Evolutionary conservation across 164 flowering plant genomes (phyloP), one percentile per base, ranked within the genome.

Genomic region (Houttuynia cordata): DNA sequence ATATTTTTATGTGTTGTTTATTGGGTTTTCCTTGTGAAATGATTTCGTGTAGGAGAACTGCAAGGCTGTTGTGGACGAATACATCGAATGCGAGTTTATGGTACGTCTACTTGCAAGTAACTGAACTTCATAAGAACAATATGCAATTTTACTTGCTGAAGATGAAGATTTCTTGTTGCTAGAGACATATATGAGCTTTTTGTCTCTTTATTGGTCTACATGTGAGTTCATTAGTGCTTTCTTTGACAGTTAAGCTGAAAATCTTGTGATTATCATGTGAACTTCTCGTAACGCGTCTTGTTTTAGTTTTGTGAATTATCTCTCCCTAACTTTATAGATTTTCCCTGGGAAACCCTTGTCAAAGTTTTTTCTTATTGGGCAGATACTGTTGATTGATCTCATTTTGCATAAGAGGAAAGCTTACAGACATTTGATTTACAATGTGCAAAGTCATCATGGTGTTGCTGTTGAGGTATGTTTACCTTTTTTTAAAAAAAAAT

Each of bases 11-110:
- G 12, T 45, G 14, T 12, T 17, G 17, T 45, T 12, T 45, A 14
- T 12, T 45, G 14, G 49, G 49, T 45, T 14, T 45, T 17, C 17
- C 17, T 7, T 45, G 14, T 10, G 14, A 7, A 3, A 21, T 7
- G 18, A 10, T 45, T 24, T 15, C 60, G 50, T 49, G 7, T 62
- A 87, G 97, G 84, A 74, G 22, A 82, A 75, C 49, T 93, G 97
- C 79, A 82, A 75, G 64, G 80, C 79, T 21, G 83, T 84, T 52
- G 96, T 92, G 3, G 98, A 93, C 41, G 96, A 84, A 71, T 93
- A 89, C 78, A 83, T 89, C 21, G 98, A 93, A 68, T 89, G 92
- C 58, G 98, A 92, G 68, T 56, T 74, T 66, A 87, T 83, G 87
- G 93, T 86, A 64, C 7, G 24, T 13, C 14, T 7, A 37, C 24